Evolutionary conservation across 768 basidiomycete species (phyloP), one percentile per base, ranked within the genome.

Genomic region (Podaxis sp.): DNA sequence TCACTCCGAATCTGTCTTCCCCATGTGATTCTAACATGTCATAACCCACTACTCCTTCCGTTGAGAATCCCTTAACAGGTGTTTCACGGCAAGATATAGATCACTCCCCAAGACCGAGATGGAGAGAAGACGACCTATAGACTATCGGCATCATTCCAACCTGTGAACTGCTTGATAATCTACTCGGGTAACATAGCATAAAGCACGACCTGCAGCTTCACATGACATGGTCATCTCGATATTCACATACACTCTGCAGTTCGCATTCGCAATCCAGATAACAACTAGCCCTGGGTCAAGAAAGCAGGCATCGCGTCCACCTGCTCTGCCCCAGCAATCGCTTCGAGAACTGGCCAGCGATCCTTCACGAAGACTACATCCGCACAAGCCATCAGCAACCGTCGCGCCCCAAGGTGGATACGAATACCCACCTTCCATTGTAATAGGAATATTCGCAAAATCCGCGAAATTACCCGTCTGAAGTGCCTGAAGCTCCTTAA

Each of bases 401-500:
- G 33, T 33, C 33, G 33, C 33, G 33, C 8, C 8, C 33, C 33
- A 9, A 33, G 8, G 33, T 33, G 33, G 33, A 33, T 33, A 9
- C 33, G 8, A 33, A 33, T 29, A 64, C 75, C 66, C 63, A 77
- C 76, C 60, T 61, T 77, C 76, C 38, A 69, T 66, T 12, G 36
- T 59, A 51, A 77, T 65, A 2, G 75, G 75, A 25, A 76, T 61
- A 29, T 68, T 63, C 2, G 69, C 70, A 49, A 75, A 75, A 33
- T 70, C 70, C 17, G 52, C 41, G 59, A 78, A 76, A 65, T 76
- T 77, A 9, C 77, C 77, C 2, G 77, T 76, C 67, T 76, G 77
- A 37, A 78, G 70, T 13, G 76, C 77, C 52, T 74, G 74, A 4
- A 64, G 56, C 13, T 77, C 75, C 37, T 75, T 75, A 40, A 77